Evolutionary conservation across 2,329 filamentous ascomycete genomes (phyloP), one percentile per base, ranked within the genome.

Genomic region (Colletotrichum chlorophyti): DNA sequence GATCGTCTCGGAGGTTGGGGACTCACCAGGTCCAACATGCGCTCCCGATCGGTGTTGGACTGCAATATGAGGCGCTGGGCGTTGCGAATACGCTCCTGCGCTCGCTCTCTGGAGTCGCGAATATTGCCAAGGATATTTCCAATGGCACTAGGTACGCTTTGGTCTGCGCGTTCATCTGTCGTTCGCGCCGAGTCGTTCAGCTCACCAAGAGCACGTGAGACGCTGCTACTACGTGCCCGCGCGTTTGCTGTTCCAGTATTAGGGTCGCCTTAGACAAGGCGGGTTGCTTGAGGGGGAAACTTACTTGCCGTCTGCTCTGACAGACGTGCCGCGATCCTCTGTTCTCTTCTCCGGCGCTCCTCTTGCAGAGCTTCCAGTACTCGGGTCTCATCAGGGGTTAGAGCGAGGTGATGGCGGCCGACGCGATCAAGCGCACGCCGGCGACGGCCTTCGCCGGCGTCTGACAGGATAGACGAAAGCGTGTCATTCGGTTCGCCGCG

Each of bases 331-430:
- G 59, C 50, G 7, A 63, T 59, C 2, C 58, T 54, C 46, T 74
- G 70, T 52, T 83, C 81, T 37, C 80, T 75, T 15, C 80, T 77
- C 21, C 81, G 77, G 29, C 84, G 79, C 48, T 83, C 79, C 26
- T 76, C 76, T 60, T 84, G 79, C 24, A 85, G 75, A 3, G 83
- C 83, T 58, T 86, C 83, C 3, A 87, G 70, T 1, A 86, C 81
- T 40, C 80, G 69, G 3, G 80, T 81, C 63, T 88, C 85, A 46
- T 84, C 82, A 1, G 78, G 61, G 2, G 78, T 82, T 26, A 84
- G 73, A 1, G 83, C 82, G 27, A 76, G 72, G 51, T 84, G 58
- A 19, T 51, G 49, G 32, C 51, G 61, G 10, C 48, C 64, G 26
- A 34, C 24, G 21, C 49, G 45, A 7, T 57, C 62, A 24, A 38